A percentile compares a stretch with the other conserved stretches of the same genome.
These are phyloP conservation scores for Chlamydomonas eustigma DNA, from an alignment of 139 green algal species.

Conservation along the genomic window DNA sequence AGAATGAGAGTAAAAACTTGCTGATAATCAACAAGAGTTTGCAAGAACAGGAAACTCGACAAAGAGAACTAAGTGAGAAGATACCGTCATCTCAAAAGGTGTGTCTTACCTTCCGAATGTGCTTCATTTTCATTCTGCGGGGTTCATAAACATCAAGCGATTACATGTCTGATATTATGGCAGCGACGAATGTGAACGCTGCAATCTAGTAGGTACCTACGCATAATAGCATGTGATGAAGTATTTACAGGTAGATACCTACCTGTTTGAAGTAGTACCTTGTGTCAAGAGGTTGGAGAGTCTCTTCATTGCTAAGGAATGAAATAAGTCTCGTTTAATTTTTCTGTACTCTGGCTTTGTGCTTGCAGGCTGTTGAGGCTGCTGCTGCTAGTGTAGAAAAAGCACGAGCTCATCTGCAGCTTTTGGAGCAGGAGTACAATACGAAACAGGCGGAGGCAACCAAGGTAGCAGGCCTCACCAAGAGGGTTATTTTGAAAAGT, in stretches of 20 bases:
- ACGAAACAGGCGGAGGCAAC: not conserved
- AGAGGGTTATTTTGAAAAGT: not conserved
- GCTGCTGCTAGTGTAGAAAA: not conserved
- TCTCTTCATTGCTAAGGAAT: not conserved
- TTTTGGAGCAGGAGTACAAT: not conserved
- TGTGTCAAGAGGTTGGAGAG: not conserved
- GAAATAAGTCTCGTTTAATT: no score
- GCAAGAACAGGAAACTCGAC: not conserved
- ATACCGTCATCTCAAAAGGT: not conserved
- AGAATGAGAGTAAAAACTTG: not conserved
- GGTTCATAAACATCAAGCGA: no score
- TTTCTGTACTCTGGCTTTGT: no score
- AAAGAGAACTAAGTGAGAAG: not conserved
- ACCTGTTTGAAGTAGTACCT: no score
- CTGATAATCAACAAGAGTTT: not conserved
- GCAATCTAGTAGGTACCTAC: no score
- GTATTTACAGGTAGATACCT: no score
- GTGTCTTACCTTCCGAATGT: no score
- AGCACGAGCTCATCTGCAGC: not conserved
- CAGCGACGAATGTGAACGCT: no score
- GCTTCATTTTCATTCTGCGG: no score
- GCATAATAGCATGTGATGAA: slow-evolving; percentile 1
- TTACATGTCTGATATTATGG: no score
- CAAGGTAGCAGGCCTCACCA: not conserved
- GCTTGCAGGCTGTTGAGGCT: slow-evolving; percentile 2